phyloP scores from a whole-genome alignment of 176 grass and related monocot species.

The Elymus sibiricus region DNA sequence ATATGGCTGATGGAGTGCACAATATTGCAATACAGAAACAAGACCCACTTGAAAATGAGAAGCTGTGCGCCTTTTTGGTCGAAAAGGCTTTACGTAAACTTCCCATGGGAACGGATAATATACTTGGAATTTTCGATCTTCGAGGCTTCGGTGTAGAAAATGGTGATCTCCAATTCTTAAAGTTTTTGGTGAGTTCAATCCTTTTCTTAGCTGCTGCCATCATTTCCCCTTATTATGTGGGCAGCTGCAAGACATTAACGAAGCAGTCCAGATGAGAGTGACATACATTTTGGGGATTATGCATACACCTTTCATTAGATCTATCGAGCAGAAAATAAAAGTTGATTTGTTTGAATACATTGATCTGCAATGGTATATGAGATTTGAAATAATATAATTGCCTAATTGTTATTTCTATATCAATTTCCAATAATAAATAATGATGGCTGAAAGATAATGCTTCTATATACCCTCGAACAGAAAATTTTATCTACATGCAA shows the following conservation, averaged over 20 bases:
- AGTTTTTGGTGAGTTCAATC: constrained; percentile 69
- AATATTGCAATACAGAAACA: constrained; percentile 58
- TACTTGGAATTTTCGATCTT: constrained; percentile 85
- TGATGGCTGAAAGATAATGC: neutral
- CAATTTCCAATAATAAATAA: neutral
- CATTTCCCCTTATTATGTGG: neutral
- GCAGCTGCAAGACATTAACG: neutral
- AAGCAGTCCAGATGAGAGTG: neutral
- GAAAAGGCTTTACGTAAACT: constrained; percentile 81
- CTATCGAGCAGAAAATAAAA: neutral
- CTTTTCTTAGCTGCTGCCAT: neutral
- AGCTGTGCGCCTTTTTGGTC: constrained; percentile 71
- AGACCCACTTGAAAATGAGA: constrained; percentile 64
- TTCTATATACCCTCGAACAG: neutral
- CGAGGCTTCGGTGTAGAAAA: constrained; percentile 69
- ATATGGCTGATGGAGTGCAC: neutral
- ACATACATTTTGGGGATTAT: neutral
- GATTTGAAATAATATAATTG: neutral
- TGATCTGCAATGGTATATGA: neutral
- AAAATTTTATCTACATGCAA: neutral
- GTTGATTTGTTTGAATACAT: neutral
- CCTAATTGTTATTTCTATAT: neutral
- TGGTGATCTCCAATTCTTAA: constrained; percentile 71
- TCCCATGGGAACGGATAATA: constrained; percentile 61
- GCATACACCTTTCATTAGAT: neutral